phyloP scores from a whole-genome alignment of 2,329 filamentous ascomycete genomes.

The Ophiostoma sp. region DNA sequence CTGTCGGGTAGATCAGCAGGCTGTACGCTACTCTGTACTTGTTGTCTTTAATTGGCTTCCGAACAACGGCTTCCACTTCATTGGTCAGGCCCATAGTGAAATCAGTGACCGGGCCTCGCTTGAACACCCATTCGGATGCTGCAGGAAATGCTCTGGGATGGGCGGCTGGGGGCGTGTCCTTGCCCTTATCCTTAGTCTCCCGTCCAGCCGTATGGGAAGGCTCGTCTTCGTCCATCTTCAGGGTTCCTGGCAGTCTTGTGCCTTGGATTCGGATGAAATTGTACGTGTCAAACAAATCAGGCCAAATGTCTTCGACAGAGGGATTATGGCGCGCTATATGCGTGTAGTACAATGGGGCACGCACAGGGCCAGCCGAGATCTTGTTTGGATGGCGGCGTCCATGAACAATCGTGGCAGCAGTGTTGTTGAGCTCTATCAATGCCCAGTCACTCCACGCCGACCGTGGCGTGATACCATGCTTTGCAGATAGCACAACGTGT shows the following conservation, averaged over 20 bases:
- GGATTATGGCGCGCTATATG: not conserved
- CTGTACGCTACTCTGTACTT: not conserved
- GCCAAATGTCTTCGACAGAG: not conserved
- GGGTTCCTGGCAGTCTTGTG: not conserved
- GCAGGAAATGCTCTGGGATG: not conserved
- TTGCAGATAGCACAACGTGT: not conserved
- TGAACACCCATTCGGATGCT: not conserved
- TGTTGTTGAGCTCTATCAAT: not conserved
- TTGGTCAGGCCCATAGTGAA: not conserved
- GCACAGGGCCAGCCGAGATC: not conserved
- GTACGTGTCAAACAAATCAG: not conserved
- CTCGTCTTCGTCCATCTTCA: not conserved
- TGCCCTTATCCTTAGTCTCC: not conserved
- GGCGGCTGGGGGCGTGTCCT: not conserved
- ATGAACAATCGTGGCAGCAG: not conserved
- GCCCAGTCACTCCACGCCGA: not conserved
- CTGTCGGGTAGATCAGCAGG: not conserved
- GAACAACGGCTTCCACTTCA: not conserved
- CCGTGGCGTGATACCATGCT: not conserved
- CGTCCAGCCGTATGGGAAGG: not conserved
- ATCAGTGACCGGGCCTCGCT: not conserved
- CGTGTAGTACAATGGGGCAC: no score
- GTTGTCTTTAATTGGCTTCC: not conserved
- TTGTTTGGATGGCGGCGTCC: not conserved
- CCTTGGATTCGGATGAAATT: not conserved